Base-by-base conservation (phyloP, 1,284 basidiomycete species). In the Moesziomyces sp. region DNA sequence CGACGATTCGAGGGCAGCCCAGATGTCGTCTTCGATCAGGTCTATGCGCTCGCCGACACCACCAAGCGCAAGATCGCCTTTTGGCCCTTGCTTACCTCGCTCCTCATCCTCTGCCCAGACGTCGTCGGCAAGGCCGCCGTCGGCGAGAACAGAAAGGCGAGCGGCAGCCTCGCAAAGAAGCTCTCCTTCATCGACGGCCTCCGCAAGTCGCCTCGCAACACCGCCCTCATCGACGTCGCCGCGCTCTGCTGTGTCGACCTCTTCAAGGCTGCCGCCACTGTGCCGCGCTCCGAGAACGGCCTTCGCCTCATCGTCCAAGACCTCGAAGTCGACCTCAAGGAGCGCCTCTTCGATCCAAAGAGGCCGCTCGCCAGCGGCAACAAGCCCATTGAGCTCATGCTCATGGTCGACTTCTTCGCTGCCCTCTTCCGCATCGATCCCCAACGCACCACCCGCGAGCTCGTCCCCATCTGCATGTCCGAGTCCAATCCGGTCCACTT, bases 71-170 rank as follows among this genome's bases (percentile, higher is more conserved):
- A 89, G 84, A 87, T 89, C 35, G 86, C 92, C n/a, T 76, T 79
- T 51, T 96, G 93, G 91, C 93, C 94, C 0, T 90, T 91, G 13
- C 88, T 97, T 69, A 89, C 91, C 0, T 88, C 91, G 48, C 87
- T 97, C 8, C 87, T 92, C 46, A 89, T 91, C 63, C 88, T 93
- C 52, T 91, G 91, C 46, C 89, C 91, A 0, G 95, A 97, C 59
- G 87, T 91, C 21, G 85, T 94, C 51, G 85, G 85, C 74, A 84
- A 84, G 40, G 82, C 85, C 9, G 85, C 85, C 7, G 77, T 84
- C 40, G 85, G 84, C 3, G 85, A 86, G 40, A 78, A 74, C 8
- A 74, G 76, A 42, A 80, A 78, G 52, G 69, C 62, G 6, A 63
- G 81, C 48, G 82, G 81, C 18, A 74, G 80, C 18, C 50, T 85